phyloP scores from a whole-genome alignment of 2,329 filamentous ascomycete genomes.

The Lasiodiplodia citricola region DNA sequence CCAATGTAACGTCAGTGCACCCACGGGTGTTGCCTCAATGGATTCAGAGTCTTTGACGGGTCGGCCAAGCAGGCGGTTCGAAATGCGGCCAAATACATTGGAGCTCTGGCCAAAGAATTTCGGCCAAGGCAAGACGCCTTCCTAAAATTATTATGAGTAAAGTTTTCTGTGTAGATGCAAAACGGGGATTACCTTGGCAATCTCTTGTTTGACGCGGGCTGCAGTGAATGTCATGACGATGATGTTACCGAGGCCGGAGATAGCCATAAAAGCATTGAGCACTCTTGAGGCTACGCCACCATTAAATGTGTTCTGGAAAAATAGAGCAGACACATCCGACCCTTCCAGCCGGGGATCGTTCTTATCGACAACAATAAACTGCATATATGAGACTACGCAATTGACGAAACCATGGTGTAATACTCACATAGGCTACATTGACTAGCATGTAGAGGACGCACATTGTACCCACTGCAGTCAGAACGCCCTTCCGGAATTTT shows the following conservation, averaged over 20 bases:
- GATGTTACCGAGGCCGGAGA: conserved; percentile 63
- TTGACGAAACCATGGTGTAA: not conserved
- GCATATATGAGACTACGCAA: not conserved
- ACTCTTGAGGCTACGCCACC: conserved; percentile 40
- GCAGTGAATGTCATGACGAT: conserved; percentile 63
- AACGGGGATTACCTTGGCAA: conserved; percentile 51
- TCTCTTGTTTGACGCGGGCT: conserved; percentile 64
- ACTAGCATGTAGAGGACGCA: conserved; percentile 46
- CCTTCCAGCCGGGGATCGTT: conserved; percentile 2
- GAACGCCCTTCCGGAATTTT: conserved; percentile 29
- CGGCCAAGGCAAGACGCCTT: conserved; percentile 31
- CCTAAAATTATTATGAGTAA: not conserved
- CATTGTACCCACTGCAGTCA: conserved; percentile 30
- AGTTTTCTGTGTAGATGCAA: not conserved
- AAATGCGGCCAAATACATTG: conserved; percentile 24
- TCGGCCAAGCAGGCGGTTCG: conserved; percentile 3
- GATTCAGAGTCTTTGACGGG: not conserved
- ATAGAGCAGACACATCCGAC: conserved; percentile 29
- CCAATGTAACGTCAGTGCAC: conserved; percentile 33
- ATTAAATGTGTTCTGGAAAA: conserved; percentile 35
- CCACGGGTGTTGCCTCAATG: conserved; percentile 31
- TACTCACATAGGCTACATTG: conserved; percentile 53
- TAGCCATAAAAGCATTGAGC: conserved; percentile 57
- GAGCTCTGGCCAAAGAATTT: conserved; percentile 33
- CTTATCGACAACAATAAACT: conserved; percentile 38